Evolutionary conservation across 495 filamentous ascomycete genomes (phyloP).

Genomic region (Umbilicaria muhlenbergii): DNA sequence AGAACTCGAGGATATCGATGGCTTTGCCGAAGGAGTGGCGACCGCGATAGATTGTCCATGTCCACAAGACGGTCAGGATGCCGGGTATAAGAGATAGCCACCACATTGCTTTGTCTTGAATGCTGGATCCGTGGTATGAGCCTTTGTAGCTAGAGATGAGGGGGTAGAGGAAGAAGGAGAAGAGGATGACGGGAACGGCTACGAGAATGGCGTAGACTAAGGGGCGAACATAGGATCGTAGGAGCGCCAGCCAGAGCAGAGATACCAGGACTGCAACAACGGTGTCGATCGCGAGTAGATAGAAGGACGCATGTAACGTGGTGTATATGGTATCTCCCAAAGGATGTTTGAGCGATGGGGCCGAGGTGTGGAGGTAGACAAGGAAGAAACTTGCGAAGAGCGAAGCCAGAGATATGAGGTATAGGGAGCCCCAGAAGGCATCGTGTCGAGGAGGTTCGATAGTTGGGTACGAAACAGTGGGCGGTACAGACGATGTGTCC

Average conservation of each 20-base stretch:
- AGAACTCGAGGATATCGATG: constrained; percentile 78
- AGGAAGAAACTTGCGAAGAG: constrained; percentile 78
- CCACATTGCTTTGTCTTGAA: constrained; percentile 83
- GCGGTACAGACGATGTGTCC: constrained; percentile 27
- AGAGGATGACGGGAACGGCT: constrained; percentile 68
- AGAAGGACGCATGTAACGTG: constrained; percentile 71
- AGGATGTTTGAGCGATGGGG: constrained; percentile 43
- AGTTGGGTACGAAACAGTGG: constrained; percentile 27
- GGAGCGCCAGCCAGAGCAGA: constrained; percentile 74
- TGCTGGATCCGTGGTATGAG: constrained; percentile 44
- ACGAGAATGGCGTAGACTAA: constrained; percentile 66
- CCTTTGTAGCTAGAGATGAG: constrained; percentile 81
- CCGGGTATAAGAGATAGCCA: constrained; percentile 69
- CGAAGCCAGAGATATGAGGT: constrained; percentile 66
- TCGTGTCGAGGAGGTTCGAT: constrained; percentile 55
- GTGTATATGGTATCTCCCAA: constrained; percentile 88
- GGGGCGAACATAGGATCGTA: constrained; percentile 70
- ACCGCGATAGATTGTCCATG: constrained; percentile 61
- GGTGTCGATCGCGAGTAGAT: constrained; percentile 80
- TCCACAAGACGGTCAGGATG: constrained; percentile 59
- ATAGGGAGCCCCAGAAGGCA: constrained; percentile 81
- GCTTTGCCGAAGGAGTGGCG: constrained; percentile 67
- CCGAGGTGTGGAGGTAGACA: constrained; percentile 71
- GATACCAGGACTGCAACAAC: constrained; percentile 78
- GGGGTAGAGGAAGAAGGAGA: constrained; percentile 80